Conservation (phyloP, 345 rosid species). For the Lepidium sativum region DNA sequence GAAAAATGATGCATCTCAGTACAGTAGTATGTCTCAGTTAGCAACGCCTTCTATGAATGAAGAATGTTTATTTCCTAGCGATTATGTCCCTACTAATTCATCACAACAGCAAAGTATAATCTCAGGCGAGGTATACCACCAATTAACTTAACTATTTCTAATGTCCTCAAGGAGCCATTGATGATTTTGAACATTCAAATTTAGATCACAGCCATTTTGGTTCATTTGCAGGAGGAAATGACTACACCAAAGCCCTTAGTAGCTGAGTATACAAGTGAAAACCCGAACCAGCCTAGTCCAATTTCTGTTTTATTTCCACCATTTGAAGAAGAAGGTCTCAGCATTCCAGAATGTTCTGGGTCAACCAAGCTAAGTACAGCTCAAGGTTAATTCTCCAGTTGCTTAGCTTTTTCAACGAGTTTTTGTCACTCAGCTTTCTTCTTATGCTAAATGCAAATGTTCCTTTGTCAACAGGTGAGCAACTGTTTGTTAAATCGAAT, state of each 20-base stretch:
- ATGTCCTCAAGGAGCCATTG: background rate
- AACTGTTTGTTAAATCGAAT: conserved; percentile 44
- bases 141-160: background rate
- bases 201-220: conserved; percentile 9
- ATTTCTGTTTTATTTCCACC: conserved; percentile 72
- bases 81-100: conserved; percentile 16
- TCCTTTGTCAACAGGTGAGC: conserved; percentile 42
- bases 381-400: conserved; percentile 31
- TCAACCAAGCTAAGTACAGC: conserved; percentile 28
- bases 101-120: conserved; percentile 29
- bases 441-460: conserved; percentile 50
- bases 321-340: conserved; percentile 62
- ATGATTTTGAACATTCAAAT: background rate
- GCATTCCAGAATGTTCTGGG: conserved; percentile 35
- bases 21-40: conserved; percentile 16
- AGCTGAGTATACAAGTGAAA: conserved; percentile 44
- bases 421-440: conserved; percentile 21
- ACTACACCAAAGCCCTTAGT: conserved; percentile 34
- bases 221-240: conserved; percentile 43
- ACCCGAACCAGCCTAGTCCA: conserved; percentile 90
- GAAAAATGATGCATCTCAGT: conserved; percentile 34
- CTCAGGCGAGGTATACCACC: conserved; percentile 48
- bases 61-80: conserved; percentile 11
- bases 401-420: conserved; percentile 1
- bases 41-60: conserved; percentile 16